Percentiles rank a stretch among this genome's conserved stretches.
These are phyloP conservation scores for Neoarthrinium moseri DNA, from an alignment of 2,329 filamentous ascomycete species.

Conservation along the genomic window DNA sequence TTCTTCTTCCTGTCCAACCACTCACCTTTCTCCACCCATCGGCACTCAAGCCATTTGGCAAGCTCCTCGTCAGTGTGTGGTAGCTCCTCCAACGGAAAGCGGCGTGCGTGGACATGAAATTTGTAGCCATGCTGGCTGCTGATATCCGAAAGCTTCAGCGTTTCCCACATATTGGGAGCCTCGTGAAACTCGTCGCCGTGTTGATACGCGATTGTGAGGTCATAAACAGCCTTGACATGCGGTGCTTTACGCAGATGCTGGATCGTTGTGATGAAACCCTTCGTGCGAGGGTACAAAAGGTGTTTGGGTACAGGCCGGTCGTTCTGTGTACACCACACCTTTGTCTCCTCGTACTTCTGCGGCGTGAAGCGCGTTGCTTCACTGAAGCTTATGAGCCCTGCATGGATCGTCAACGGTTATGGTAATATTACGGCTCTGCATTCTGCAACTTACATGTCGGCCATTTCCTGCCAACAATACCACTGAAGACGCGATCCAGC, in stretches of 20 bases:
- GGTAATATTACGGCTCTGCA: background rate
- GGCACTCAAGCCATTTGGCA: constrained; percentile 50
- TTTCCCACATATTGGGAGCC: constrained; percentile 53
- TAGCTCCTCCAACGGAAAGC: constrained; percentile 47
- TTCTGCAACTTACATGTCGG: constrained; percentile 52
- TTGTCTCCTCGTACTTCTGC: constrained; percentile 49
- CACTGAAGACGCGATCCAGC: constrained; percentile 55
- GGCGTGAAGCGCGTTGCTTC: constrained; percentile 61
- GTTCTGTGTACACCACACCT: constrained; percentile 50
- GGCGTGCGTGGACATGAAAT: constrained; percentile 49
- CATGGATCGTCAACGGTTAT: background rate
- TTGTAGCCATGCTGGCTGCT: constrained; percentile 38
- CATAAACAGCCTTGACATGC: constrained; percentile 54
- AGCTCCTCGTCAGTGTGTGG: constrained; percentile 46
- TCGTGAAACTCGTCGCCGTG: constrained; percentile 39
- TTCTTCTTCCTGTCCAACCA: constrained; percentile 44
- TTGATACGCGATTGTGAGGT: constrained; percentile 55
- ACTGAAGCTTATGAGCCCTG: constrained; percentile 64
- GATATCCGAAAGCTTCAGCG: constrained; percentile 40
- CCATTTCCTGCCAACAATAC: constrained; percentile 49
- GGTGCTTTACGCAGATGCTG: constrained; percentile 50
- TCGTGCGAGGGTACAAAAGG: constrained; percentile 59
- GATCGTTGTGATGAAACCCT: constrained; percentile 60
- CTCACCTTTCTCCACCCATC: constrained; percentile 53
- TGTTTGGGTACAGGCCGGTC: constrained; percentile 52